phyloP scores from a whole-genome alignment of 208 protist genomes.

The Trichomonas vaginalis region DNA sequence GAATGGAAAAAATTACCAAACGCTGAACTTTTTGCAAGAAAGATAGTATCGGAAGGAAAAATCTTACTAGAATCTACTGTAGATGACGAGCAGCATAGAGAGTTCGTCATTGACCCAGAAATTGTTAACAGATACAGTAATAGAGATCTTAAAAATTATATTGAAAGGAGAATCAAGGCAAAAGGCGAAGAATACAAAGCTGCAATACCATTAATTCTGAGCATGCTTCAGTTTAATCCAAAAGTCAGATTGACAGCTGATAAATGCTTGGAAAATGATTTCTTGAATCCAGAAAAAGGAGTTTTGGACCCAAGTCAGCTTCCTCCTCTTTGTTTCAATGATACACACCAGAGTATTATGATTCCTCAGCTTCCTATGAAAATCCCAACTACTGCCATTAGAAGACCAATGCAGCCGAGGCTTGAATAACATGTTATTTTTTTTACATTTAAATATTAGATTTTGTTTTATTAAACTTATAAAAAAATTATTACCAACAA shows the following conservation, averaged over 20 bases:
- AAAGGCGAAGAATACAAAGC: not conserved
- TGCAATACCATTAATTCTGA: not conserved
- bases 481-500: too few relatives aligned
- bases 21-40: not conserved
- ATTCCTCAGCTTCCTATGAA: not conserved
- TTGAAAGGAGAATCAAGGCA: not conserved
- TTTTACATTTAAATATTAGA: not conserved
- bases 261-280: not conserved
- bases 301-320: not conserved
- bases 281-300: not conserved
- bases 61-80: too few relatives aligned
- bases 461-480: not conserved
- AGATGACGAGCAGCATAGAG: too few relatives aligned
- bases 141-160: not conserved
- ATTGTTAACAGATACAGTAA: not conserved
- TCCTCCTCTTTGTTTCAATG: not conserved
- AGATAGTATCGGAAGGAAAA: too few relatives aligned
- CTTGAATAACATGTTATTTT: not conserved
- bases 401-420: not conserved
- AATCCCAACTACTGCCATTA: not conserved
- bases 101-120: too few relatives aligned
- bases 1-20: not conserved
- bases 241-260: not conserved
- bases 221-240: not conserved
- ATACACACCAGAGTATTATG: not conserved